Base-by-base conservation (phyloP, 2,329 filamentous ascomycete species). In the Talaromyces verruculosus region DNA sequence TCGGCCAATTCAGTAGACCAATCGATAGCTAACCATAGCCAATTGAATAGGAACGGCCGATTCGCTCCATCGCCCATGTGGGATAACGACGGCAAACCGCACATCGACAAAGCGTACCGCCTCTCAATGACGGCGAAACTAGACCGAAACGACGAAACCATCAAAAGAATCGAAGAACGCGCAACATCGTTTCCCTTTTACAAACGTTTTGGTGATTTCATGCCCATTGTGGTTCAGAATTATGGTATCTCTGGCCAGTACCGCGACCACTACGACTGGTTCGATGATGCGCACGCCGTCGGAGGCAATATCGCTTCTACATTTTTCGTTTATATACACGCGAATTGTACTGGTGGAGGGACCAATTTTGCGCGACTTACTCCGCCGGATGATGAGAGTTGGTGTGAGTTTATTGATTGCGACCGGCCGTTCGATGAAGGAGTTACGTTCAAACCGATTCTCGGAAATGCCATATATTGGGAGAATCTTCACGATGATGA, bases 261-360 rank as follows among this genome's bases (percentile, higher is more conserved):
- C 72, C 80, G 83, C 69, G 82, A 80, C 70, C 83, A 84, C 74
- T 83, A 81, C 3, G 83, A 84, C 74, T 84, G 83, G 83, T 84
- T 82, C 74, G 79, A 78, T 62, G 75, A 78, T n/a, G 75, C 76
- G 1, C 74, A 5, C 10, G 75, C 72, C 0, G 69, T 78, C 10
- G 82, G 82, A 11, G 81, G 82, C 7, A 84, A 84, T 69, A 74
- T 82, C 1, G 68, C 76, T 5, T 80, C 77, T 25, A 83, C 81
- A 15, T 83, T 84, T 71, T 84, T 84, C 69, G 82, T 77, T 3
- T 84, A 84, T 67, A 78, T 84, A 19, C 74, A 75, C 3, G 80
- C 77, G 3, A 79, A 79, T 45, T 61, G 64, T 30, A 79, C 76
- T 0, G 82, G 82, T 49, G 82, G 83, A 2, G 83, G 82, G 3